Base-by-base conservation (phyloP, 2,329 filamentous ascomycete genomes). In the Talaromyces albobiverticillius region DNA sequence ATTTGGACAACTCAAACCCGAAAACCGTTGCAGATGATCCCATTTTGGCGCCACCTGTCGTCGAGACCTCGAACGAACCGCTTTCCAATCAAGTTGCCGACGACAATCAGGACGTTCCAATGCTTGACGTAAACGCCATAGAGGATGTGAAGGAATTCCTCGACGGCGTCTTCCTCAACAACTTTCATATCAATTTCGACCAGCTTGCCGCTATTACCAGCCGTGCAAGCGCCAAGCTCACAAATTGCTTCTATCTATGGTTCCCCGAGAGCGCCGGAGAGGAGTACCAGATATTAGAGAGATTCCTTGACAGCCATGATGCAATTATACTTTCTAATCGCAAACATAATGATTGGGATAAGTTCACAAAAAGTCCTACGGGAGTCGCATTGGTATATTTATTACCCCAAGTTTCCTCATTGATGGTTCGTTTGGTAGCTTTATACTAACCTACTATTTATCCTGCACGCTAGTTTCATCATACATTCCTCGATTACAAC, bases 351-450 rank as follows among this genome's bases (percentile, higher is more conserved):
- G 70, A 71, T 49, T 74, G 72, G 72, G 62, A 62, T 16, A 67
- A 61, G 43, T 74, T 74, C 55, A 52, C 62, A 7, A 58, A 59
- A 10, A 62, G 64, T 13, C 59, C 57, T 42, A 59, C 54, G 2
- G 68, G 69, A 5, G 66, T 70, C 45, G 61, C 68, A n/a, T 54
- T 74, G 58, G 71, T 74, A 64, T 55, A 68, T 62, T n/a, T 20
- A 25, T n/a, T 11, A 16, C 25, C n/a, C n/a, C n/a, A n/a, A n/a
- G n/a, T n/a, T n/a, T n/a, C n/a, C n/a, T n/a, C n/a, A n/a, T n/a
- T n/a, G n/a, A n/a, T n/a, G n/a, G n/a, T n/a, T n/a, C n/a, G n/a
- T n/a, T n/a, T n/a, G n/a, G n/a, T n/a, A n/a, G n/a, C 18, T 40
- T 31, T 8, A 45, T 41, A 5, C 22, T 38, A 16, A 40, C 40